These are phyloP conservation scores for Chenopodium berlandieri DNA, from an alignment of 148 eudicot species.

Conservation along the genomic window DNA sequence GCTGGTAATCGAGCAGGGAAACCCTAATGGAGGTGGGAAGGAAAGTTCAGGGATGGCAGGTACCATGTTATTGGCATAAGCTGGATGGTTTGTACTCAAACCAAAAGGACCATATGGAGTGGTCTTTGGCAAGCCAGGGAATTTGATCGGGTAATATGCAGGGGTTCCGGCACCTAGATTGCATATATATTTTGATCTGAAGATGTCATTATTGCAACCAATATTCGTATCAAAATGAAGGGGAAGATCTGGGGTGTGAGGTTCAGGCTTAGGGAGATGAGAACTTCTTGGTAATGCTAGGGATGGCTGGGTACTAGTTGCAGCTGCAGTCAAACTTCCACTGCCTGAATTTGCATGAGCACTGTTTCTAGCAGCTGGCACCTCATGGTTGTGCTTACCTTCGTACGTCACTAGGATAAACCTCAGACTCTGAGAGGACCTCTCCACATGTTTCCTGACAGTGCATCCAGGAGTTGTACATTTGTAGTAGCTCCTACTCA, in stretches of 20 bases:
- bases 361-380: constrained; percentile 61
- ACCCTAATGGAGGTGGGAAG: constrained; percentile 32
- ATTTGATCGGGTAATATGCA: constrained; percentile 42
- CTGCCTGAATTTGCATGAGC: constrained; percentile 33
- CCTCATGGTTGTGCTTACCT: constrained; percentile 78
- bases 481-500: constrained; percentile 78
- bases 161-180: constrained; percentile 35
- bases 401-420: constrained; percentile 63
- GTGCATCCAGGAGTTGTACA: constrained; percentile 78
- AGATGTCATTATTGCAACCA: constrained; percentile 30
- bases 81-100: constrained; percentile 22
- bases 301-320: constrained; percentile 28
- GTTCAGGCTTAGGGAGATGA: constrained; percentile 40
- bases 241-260: constrained; percentile 39
- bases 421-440: constrained; percentile 61
- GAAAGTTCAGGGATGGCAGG: constrained; percentile 35
- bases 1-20: constrained; percentile 29
- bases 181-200: constrained; percentile 33
- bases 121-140: constrained; percentile 37
- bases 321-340: constrained; percentile 30
- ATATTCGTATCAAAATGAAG: constrained; percentile 34
- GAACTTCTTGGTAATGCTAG: constrained; percentile 30
- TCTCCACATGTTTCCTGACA: constrained; percentile 80
- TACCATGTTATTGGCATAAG: constrained; percentile 22
- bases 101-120: constrained; percentile 30